Base-by-base conservation (phyloP, 176 grass and related monocot genomes). In the Saccharum officinarum region DNA sequence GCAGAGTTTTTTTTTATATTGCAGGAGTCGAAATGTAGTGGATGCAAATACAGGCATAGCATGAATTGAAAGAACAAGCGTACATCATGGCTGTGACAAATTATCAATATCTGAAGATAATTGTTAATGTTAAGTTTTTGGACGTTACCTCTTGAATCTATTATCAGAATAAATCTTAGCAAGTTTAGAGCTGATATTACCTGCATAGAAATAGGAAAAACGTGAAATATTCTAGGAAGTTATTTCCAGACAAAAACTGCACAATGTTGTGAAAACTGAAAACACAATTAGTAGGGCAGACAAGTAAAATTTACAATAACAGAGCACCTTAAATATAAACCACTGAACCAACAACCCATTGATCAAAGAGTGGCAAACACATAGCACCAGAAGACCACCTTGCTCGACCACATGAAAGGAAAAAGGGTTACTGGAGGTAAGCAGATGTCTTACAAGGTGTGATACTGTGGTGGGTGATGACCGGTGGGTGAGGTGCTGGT, bases 141-240 rank as follows among this genome's bases (percentile, higher is more conserved):
- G 22, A 82, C 15, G 26, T 85, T 93, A 98, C 92, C 89, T 87
- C 78, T 90, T 23, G 92, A 97, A 85, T 95, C 92, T 79, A 78
- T 93, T 90, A 98, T 80, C 69, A 95, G 77, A 80, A 93, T 80
- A 73, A 98, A 93, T 17, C 92, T 88, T 62, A 95, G 86, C 87
- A 95, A 92, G 85, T 98, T 98, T 17, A 98, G 91, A 68, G 91
- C 90, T 74, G 95, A 92, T 75, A 98, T 91, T 34, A 95, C 85
- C 95, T 98, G 89, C 86, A 92, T 52, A 83, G 52, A 80, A 42
- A 85, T 8, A 26, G 25, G 50, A 40, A 44, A 54, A 42, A 28
- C 37, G 36, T 34, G 49, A 78, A 86, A 44, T 25, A 60, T 22
- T 6, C 57, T 33, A 13, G n/a, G 18, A 82, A 38, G 73, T 59